Evolutionary conservation across 352 stramenopile species (phyloP).

Genomic region (Phytophthora litchii): DNA sequence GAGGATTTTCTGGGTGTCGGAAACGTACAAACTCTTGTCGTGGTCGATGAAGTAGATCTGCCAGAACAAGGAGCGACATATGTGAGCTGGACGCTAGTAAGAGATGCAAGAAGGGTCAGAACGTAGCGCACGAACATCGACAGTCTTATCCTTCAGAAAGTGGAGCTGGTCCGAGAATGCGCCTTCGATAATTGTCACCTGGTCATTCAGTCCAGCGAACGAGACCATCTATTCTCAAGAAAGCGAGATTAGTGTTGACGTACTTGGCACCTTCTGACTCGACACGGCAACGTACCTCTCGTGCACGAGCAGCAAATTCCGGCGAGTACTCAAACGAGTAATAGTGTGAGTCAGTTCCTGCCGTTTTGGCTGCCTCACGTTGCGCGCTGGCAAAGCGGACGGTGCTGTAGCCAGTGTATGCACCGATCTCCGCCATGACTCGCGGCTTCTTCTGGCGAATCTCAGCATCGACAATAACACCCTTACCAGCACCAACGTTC

Average conservation of each 20-base stretch:
- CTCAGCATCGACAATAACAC: conserved; percentile 23
- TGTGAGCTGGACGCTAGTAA: too few species aligned
- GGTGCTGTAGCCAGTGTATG: conserved; percentile 34
- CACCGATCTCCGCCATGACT: conserved; percentile 31
- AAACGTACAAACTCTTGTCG: conserved; percentile 48
- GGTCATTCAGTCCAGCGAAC: conserved; percentile 24
- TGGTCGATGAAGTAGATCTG: conserved; percentile 56
- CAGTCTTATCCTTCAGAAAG: conserved; percentile 21
- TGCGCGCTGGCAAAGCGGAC: conserved; percentile 27
- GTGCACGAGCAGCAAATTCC: conserved; percentile 20
- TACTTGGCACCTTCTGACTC: neutral
- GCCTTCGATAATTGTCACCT: conserved; percentile 34
- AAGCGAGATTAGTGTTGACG: neutral
- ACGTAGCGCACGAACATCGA: conserved; percentile 19
- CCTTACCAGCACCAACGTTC: conserved; percentile 26
- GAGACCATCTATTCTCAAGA: conserved; percentile 23
- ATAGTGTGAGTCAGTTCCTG: conserved; percentile 27
- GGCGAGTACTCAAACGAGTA: conserved; percentile 35
- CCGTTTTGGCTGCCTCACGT: conserved; percentile 14
- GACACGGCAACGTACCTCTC: conserved; percentile 19
- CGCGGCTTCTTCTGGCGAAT: conserved; percentile 25
- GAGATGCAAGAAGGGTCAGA: too few species aligned
- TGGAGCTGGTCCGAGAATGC: conserved; percentile 26
- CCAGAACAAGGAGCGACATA: too few species aligned
- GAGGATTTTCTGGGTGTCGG: conserved; percentile 17